Evolutionary conservation across 192 early-diverging fungal genomes (phyloP).

Genomic region (Rhizoclosmatium globosum): DNA sequence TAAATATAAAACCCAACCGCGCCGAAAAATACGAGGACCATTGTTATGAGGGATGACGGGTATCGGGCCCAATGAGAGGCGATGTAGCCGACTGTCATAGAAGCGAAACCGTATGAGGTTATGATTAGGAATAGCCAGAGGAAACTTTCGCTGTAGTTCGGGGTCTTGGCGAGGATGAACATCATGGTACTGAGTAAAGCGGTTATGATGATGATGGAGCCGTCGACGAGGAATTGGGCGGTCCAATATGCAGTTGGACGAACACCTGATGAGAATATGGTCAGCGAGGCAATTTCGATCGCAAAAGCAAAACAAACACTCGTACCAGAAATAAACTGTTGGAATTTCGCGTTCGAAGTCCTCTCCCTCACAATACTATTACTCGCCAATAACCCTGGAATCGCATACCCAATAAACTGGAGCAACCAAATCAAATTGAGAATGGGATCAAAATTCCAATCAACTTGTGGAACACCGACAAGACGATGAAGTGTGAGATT

Average conservation of each 20-base stretch:
- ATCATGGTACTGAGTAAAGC: background rate
- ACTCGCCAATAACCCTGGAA: background rate
- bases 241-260: background rate
- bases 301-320: background rate
- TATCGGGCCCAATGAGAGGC: background rate
- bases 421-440: background rate
- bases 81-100: background rate
- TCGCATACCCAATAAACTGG: background rate
- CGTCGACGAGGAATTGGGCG: background rate
- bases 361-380: background rate
- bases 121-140: background rate
- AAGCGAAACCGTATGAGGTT: background rate
- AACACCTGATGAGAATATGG: background rate
- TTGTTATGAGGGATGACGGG: background rate
- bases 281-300: background rate
- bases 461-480: background rate
- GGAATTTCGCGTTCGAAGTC: background rate
- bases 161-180: conserved; percentile 6
- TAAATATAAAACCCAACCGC: conserved; percentile 9
- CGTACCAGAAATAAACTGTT: conserved; percentile 8
- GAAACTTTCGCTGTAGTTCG: background rate
- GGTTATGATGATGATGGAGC: background rate
- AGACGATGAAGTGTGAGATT: background rate
- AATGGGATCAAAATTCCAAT: conserved; percentile 5
- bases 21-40: background rate